Base-by-base conservation (phyloP, 2,329 filamentous ascomycete species). In the Orbilia javanica region DNA sequence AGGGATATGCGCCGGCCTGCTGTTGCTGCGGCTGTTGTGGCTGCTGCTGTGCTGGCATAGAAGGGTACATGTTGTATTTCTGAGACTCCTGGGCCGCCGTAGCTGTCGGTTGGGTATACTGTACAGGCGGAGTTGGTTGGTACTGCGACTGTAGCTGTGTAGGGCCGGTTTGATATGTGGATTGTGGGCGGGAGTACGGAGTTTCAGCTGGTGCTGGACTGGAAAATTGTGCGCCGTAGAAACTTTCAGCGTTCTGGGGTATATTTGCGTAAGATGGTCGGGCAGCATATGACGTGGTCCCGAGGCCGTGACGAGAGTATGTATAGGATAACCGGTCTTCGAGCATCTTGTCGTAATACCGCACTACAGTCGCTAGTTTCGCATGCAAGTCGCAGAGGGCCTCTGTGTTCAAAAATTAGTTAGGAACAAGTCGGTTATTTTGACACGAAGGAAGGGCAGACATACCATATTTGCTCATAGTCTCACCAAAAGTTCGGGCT, bases 391-490 rank as follows among this genome's bases (percentile, higher is more conserved):
- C 96, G 25, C 98, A 88, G 8, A 99, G 87, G 0, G 95, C 96
- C 83, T 99, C 94, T 96, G 79, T 22, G 5, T 6, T 39, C 5
- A 39, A 2, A 11, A 31, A 11, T 10, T 15, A 25, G 48, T 73
- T 36, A 76, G 65, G 4, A 18, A 44, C 36, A n/a, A n/a, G n/a
- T n/a, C n/a, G 22, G 13, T 8, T 53, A 8, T 1, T n/a, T 11
- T 11, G 5, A 3, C 18, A 53, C n/a, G 4, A 31, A n/a, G 8
- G 4, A 29, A 1, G 7, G 10, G 10, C 8, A 13, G 48, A 5
- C 89, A 83, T 86, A 93, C 93, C 94, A 84, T 98, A 96, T 85
- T 99, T 99, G 88, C 96, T 98, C 96, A 99, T 98, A 0, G 96
- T 97, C 86, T 99, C 96, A 69, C 96, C 96, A 83, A 98, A 97